A percentile compares a stretch with the other conserved stretches of the same genome.
These are phyloP conservation scores for Aquilaria yunnanensis DNA, from an alignment of 345 rosid genomes.

Conservation along the genomic window DNA sequence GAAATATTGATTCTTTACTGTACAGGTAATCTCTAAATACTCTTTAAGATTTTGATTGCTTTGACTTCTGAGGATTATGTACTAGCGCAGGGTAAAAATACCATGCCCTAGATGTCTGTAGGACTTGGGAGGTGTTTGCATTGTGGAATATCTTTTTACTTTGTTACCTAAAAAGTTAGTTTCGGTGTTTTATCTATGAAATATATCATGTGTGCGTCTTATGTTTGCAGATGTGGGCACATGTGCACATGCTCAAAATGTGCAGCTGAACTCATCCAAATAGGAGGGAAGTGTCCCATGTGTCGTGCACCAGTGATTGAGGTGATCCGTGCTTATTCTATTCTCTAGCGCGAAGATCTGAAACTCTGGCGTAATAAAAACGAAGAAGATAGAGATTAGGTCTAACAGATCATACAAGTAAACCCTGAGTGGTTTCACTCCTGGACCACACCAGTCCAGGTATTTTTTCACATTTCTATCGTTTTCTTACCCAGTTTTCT, in stretches of 20 bases:
- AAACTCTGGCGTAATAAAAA: not conserved
- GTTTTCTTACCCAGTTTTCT: not conserved
- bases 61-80: not conserved
- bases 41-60: too few relatives aligned
- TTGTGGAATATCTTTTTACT: not conserved
- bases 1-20: conserved; percentile 70
- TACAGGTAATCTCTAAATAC: conserved; percentile 51
- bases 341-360: conserved; percentile 24
- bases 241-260: conserved; percentile 89
- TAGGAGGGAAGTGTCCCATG: conserved; percentile 92
- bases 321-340: conserved; percentile 82
- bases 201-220: not conserved
- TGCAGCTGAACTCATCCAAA: conserved; percentile 65
- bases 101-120: not conserved
- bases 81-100: not conserved
- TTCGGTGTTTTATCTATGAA: too few relatives aligned
- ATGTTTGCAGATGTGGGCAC: conserved; percentile 82
- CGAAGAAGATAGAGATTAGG: conserved; percentile 1
- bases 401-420: too few relatives aligned
- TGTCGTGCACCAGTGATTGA: conserved; percentile 82
- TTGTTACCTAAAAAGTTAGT: too few relatives aligned
- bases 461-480: not conserved
- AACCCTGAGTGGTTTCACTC: conserved; percentile 6
- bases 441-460: conserved; percentile 18
- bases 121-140: not conserved